These are phyloP conservation scores for Coemansia sp. DNA, from an alignment of 192 early-diverging fungal genomes.

Conservation along the genomic window DNA sequence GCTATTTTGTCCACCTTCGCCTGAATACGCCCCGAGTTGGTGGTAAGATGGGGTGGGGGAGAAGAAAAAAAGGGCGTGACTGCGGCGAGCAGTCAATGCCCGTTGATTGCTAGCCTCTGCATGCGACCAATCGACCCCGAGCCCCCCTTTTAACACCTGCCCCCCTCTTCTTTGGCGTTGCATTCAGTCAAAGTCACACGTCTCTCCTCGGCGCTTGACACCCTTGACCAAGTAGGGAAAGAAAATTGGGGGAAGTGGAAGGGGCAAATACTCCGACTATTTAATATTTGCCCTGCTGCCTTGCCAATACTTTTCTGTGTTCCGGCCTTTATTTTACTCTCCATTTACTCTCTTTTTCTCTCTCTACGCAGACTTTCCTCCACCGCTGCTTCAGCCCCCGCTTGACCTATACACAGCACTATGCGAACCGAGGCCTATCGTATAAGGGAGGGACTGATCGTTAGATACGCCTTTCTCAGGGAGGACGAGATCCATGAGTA, in stretches of 20 bases:
- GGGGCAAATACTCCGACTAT: not conserved
- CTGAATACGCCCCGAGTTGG: not conserved
- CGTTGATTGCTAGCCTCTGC: not conserved
- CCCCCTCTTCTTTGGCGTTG: not conserved
- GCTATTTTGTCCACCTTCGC: conserved; percentile 54
- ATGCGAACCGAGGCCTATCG: not conserved
- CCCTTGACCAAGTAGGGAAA: not conserved
- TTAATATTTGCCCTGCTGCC: conserved; percentile 2
- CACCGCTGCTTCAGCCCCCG: not conserved
- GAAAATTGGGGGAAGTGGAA: no score
- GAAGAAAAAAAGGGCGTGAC: not conserved
- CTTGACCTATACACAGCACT: not conserved
- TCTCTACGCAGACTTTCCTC: not conserved
- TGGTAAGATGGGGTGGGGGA: not conserved
- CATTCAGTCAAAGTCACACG: not conserved
- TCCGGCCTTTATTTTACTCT: no score
- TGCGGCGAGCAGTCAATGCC: not conserved
- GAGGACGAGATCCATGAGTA: not conserved
- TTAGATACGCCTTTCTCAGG: not conserved
- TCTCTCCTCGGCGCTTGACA: not conserved
- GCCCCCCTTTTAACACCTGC: not conserved
- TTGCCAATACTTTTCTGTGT: not conserved
- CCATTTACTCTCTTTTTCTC: not conserved
- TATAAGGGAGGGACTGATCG: conserved; percentile 1
- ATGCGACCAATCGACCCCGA: not conserved